Percentiles rank a stretch among this genome's conserved stretches.
These are phyloP conservation scores for Saccharomyces hybrid DNA, from an alignment of 1,139 yeast genomes.

Conservation along the genomic window DNA sequence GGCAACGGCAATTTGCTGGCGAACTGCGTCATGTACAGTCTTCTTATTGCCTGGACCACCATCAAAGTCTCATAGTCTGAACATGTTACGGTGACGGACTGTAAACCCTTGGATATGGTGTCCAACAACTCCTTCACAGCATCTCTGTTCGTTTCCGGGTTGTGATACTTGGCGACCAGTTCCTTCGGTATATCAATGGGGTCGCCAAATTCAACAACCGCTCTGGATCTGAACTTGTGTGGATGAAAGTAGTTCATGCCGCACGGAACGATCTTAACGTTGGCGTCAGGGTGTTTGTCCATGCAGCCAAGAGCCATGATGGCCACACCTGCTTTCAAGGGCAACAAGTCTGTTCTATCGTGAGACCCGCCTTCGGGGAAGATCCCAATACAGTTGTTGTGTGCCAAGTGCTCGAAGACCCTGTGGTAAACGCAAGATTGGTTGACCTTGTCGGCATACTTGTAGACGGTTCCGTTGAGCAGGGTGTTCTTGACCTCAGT, in stretches of 20 bases:
- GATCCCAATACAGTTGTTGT: slow-evolving; percentile 82
- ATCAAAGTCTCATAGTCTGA: slow-evolving; percentile 88
- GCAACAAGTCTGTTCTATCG: slow-evolving; percentile 64
- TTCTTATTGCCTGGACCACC: slow-evolving; percentile 87
- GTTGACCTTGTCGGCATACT: slow-evolving; percentile 74
- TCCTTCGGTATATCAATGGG: slow-evolving; percentile 67
- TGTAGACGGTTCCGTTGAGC: slow-evolving; percentile 52
- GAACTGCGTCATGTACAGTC: slow-evolving; percentile 73
- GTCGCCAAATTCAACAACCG: slow-evolving; percentile 86
- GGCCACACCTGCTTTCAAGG: slow-evolving; percentile 74
- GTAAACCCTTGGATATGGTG: slow-evolving; percentile 63
- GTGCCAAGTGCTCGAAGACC: slow-evolving; percentile 74
- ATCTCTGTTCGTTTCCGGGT: slow-evolving; percentile 58
- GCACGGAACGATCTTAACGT: slow-evolving; percentile 60
- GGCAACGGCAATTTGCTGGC: slow-evolving; percentile 69
- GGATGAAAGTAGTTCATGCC: slow-evolving; percentile 75
- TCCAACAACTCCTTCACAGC: slow-evolving; percentile 69
- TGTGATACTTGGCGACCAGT: slow-evolving; percentile 56
- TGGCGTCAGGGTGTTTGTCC: slow-evolving; percentile 48
- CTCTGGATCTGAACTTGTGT: slow-evolving; percentile 67
- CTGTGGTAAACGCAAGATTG: slow-evolving; percentile 73
- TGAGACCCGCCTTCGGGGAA: slow-evolving; percentile 79
- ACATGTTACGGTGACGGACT: slow-evolving; percentile 85
- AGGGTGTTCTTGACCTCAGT: slow-evolving; percentile 40
- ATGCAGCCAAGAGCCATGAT: slow-evolving; percentile 75